These are phyloP conservation scores for Fusarium sp. DNA, from an alignment of 2,329 filamentous ascomycete species.

Conservation along the genomic window DNA sequence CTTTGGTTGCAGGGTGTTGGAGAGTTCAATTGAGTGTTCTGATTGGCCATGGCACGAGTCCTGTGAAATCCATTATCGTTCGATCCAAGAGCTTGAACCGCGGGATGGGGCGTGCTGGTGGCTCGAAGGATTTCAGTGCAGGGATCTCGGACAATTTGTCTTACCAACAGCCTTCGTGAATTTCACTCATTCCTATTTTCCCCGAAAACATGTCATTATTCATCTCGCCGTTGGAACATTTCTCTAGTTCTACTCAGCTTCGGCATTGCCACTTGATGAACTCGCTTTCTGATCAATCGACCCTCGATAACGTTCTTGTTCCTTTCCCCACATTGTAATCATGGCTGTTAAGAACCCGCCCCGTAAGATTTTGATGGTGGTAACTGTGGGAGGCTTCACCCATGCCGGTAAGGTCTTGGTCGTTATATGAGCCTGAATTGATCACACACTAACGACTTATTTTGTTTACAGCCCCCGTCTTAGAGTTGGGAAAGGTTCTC, in stretches of 20 bases:
- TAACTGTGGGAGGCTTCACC: conserved; percentile 54
- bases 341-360: conserved; percentile 24
- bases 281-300: not conserved
- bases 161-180: not conserved
- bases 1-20: no score
- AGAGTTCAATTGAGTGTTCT: not conserved
- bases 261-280: not conserved
- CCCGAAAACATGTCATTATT: not conserved
- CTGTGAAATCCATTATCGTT: not conserved
- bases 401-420: conserved; percentile 46
- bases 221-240: not conserved
- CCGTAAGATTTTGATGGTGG: conserved; percentile 51
- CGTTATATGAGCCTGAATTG: not conserved
- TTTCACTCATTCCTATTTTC: conserved; percentile 2
- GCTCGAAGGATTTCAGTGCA: conserved; percentile 3
- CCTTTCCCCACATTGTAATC: not conserved
- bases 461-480: not conserved
- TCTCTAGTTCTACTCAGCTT: not conserved
- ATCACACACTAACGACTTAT: not conserved
- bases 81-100: not conserved
- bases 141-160: conserved; percentile 5
- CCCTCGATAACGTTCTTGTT: not conserved
- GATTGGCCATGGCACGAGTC: not conserved
- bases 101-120: not conserved
- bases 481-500: conserved; percentile 5